A percentile compares a stretch with the other conserved stretches of the same genome.
Conservation (phyloP, 2,329 filamentous ascomycete genomes). For the Chrysoporthe cubensis region DNA sequence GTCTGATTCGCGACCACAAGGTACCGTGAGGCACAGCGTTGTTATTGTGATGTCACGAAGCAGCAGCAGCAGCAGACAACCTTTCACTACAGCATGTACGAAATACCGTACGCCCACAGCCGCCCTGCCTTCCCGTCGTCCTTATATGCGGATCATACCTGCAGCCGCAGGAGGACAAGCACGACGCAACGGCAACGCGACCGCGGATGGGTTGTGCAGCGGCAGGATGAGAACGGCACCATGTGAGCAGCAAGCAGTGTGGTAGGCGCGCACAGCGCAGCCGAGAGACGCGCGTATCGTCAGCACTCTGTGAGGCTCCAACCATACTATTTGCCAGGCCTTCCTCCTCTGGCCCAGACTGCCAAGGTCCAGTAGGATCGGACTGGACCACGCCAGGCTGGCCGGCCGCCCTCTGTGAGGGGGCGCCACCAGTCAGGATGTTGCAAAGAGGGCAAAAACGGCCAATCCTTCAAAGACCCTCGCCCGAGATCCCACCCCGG, state of each 20-base stretch:
- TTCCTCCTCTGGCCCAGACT: not conserved
- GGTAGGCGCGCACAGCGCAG: conserved; percentile 1
- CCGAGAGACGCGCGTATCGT: conserved; percentile 14
- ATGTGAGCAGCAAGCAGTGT: not conserved
- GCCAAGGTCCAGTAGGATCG: not conserved
- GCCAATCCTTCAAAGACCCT: not conserved
- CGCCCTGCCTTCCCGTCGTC: conserved; percentile 17
- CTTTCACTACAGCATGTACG: conserved; percentile 11
- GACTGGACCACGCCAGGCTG: not conserved
- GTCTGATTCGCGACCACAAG: conserved; percentile 1
- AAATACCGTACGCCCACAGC: conserved; percentile 4
- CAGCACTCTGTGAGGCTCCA: conserved; percentile 13
- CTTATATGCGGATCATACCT: conserved; percentile 30
- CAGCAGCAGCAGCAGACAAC: not conserved
- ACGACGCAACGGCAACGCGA: conserved; percentile 20
- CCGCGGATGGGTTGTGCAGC: conserved; percentile 17
- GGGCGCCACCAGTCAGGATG: not conserved
- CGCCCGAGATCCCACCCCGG: not conserved
- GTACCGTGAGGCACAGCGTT: not conserved
- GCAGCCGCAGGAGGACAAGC: conserved; percentile 30
- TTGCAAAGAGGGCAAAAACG: conserved; percentile 6
- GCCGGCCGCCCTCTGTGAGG: conserved; percentile 13
- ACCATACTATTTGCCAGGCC: not conserved
- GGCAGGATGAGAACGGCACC: not conserved
- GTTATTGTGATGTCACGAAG: not conserved